Evolutionary conservation across 2,329 filamentous ascomycete genomes (phyloP).

Genomic region (Diplodia corticola): DNA sequence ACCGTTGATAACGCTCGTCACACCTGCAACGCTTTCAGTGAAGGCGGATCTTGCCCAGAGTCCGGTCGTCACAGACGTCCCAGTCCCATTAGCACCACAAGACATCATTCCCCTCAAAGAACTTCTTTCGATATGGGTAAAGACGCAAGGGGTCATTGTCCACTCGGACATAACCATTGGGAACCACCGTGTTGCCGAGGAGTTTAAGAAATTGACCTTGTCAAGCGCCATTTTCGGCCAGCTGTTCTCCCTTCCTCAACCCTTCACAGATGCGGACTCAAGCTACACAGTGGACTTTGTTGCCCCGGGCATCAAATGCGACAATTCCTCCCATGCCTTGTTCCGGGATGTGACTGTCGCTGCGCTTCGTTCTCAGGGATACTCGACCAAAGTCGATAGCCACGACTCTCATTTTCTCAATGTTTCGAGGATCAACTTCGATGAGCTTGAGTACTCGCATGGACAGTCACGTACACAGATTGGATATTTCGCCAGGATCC

Average conservation of each 20-base stretch:
- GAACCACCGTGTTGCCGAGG: background rate
- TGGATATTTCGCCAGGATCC: background rate
- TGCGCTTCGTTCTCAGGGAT: background rate
- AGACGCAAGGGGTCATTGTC: background rate
- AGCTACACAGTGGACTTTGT: background rate
- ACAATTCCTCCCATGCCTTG: background rate
- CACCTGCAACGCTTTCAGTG: background rate
- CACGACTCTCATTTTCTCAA: background rate
- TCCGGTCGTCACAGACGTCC: background rate
- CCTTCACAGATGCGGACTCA: background rate
- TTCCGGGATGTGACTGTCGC: background rate
- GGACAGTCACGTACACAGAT: background rate
- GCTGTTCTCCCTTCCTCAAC: background rate
- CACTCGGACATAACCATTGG: background rate
- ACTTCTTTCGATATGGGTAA: background rate
- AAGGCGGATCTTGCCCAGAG: background rate
- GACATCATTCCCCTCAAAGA: background rate
- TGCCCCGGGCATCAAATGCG: background rate
- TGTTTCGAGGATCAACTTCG: background rate
- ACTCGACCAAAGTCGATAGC: background rate
- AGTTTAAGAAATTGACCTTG: background rate
- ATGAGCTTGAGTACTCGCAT: background rate
- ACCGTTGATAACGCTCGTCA: background rate
- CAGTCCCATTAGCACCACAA: background rate
- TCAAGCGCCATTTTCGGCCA: background rate